phyloP scores from a whole-genome alignment of 177 flowering plant genomes.

The Telopea speciosissima region DNA sequence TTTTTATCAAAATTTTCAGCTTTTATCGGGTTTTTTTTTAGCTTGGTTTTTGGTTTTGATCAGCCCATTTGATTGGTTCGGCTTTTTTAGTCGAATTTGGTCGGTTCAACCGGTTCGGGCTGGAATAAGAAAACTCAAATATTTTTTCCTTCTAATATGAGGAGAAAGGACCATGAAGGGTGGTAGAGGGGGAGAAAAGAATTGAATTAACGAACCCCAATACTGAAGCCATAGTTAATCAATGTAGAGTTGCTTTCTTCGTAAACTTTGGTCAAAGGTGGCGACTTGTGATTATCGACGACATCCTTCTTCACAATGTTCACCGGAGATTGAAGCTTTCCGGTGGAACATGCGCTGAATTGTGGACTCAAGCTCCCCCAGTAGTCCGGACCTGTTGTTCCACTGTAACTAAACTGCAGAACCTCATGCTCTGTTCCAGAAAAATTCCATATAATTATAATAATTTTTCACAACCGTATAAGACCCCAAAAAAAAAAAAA shows the following conservation, averaged over 20 bases:
- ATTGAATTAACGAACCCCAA: conserved; percentile 39
- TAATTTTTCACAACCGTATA: no score
- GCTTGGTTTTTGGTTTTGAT: no score
- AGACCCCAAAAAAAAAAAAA: conserved; percentile 35
- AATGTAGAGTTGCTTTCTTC: conserved; percentile 42
- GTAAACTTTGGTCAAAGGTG: conserved; percentile 40
- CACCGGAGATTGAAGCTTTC: conserved; percentile 65
- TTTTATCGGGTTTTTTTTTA: no score
- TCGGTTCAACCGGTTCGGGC: no score
- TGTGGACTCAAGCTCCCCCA: conserved; percentile 57
- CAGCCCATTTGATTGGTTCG: no score
- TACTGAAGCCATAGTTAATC: conserved; percentile 37
- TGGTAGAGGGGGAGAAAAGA: neutral
- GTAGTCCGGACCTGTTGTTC: conserved; percentile 36
- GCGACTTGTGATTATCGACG: conserved; percentile 17
- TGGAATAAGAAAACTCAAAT: no score
- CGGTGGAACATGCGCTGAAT: conserved; percentile 32
- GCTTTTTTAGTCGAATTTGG: no score
- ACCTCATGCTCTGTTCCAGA: conserved; percentile 6
- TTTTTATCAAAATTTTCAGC: neutral
- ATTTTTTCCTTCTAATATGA: no score
- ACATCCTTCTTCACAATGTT: conserved; percentile 31
- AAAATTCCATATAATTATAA: no score
- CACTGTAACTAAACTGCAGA: conserved; percentile 38
- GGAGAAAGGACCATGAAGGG: no score